phyloP scores from a whole-genome alignment of 441 rosid genomes.

The Corymbia citriodora region DNA sequence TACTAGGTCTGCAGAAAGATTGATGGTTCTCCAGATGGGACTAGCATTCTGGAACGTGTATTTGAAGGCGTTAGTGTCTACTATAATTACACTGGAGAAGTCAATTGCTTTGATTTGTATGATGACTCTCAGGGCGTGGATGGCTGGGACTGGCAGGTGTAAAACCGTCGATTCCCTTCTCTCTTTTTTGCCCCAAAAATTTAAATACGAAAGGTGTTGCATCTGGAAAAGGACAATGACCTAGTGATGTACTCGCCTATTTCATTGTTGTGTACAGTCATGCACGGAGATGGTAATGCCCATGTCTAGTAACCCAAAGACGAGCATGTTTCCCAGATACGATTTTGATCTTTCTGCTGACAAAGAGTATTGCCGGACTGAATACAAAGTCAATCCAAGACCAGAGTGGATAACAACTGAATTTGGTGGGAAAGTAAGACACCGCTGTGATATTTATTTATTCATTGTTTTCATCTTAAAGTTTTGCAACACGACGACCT shows the following conservation, averaged over 20 bases:
- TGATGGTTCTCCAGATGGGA: neutral
- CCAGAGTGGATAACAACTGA: slow-evolving; percentile 79
- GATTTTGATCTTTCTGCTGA: slow-evolving; percentile 31
- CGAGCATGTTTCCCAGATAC: slow-evolving; percentile 58
- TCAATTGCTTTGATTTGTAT: slow-evolving; percentile 44
- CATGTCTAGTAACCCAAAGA: slow-evolving; percentile 43
- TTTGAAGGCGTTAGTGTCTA: slow-evolving; percentile 72
- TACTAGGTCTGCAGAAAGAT: neutral
- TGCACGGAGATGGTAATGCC: slow-evolving; percentile 88
- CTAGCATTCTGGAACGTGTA: neutral
- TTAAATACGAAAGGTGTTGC: neutral
- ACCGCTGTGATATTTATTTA: neutral
- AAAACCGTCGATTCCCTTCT: neutral
- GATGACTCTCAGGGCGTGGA: slow-evolving; percentile 50
- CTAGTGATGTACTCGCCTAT: neutral
- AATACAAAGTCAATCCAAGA: slow-evolving; percentile 47
- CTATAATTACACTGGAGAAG: slow-evolving; percentile 46
- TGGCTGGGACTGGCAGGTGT: slow-evolving; percentile 83
- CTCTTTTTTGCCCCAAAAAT: neutral
- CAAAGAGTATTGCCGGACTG: slow-evolving; percentile 30
- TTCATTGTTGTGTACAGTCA: slow-evolving; percentile 25
- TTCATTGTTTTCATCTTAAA: neutral
- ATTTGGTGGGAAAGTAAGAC: slow-evolving; percentile 59
- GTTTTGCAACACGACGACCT: neutral
- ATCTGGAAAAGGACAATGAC: neutral